phyloP scores from a whole-genome alignment of 176 grass and related monocot species.

The Areca catechu region DNA sequence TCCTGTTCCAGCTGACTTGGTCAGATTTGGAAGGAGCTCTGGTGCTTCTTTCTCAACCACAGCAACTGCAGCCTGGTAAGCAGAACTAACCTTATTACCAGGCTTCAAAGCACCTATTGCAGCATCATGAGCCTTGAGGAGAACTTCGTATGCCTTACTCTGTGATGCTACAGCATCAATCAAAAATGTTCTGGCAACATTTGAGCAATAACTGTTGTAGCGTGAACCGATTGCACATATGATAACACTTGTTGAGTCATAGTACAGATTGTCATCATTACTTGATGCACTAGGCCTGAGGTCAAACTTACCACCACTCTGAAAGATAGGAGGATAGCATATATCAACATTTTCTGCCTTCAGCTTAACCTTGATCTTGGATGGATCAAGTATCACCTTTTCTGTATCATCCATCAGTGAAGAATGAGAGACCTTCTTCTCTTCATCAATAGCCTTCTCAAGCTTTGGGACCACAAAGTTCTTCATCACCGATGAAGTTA shows the following conservation, averaged over 20 bases:
- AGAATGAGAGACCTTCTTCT: conserved; percentile 75
- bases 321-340: conserved; percentile 87
- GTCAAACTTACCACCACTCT: conserved; percentile 91
- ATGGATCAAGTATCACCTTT: conserved; percentile 69
- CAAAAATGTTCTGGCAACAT: conserved; percentile 80
- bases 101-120: conserved; percentile 47
- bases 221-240: conserved; percentile 76
- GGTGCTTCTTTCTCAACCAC: conserved; percentile 69
- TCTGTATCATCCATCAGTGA: conserved; percentile 82
- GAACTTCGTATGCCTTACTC: conserved; percentile 65
- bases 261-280: conserved; percentile 75
- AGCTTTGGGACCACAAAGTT: conserved; percentile 88
- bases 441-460: conserved; percentile 78
- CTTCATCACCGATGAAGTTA: conserved; percentile 72
- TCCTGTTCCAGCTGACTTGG: conserved; percentile 79
- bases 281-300: conserved; percentile 75
- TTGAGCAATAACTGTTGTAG: conserved; percentile 88
- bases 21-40: conserved; percentile 57
- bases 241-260: conserved; percentile 85
- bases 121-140: conserved; percentile 91
- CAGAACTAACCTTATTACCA: conserved; percentile 48
- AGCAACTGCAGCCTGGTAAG: conserved; percentile 51
- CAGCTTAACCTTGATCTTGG: conserved; percentile 76
- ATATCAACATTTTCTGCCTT: conserved; percentile 90
- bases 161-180: conserved; percentile 60